Evolutionary conservation across 371 early-diverging fungal genomes (phyloP).

Genomic region (Cokeromyces recurvatus): DNA sequence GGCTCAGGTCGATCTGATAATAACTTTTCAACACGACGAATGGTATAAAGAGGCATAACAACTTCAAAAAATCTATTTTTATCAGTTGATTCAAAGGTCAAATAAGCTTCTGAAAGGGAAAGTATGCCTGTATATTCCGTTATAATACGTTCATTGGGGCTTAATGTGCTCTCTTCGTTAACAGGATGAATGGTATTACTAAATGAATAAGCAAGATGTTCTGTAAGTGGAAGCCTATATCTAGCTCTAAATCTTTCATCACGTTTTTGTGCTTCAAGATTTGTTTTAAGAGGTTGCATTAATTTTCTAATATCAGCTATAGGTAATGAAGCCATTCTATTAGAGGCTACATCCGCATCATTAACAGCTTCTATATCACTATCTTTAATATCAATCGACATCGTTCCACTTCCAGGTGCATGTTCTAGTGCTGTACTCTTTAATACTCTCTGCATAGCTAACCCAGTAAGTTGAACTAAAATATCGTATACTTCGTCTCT

Average conservation of each 20-base stretch:
- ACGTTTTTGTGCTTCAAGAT: slow-evolving; percentile 69
- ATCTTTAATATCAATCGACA: slow-evolving; percentile 38
- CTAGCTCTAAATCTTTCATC: slow-evolving; percentile 71
- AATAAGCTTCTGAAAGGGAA: slow-evolving; percentile 78
- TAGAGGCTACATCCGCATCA: slow-evolving; percentile 18
- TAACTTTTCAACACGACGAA: slow-evolving; percentile 85
- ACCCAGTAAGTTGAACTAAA: slow-evolving; percentile 82
- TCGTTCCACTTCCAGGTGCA: slow-evolving; percentile 50
- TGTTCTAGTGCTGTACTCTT: slow-evolving; percentile 74
- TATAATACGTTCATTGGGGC: background rate
- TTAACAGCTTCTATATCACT: slow-evolving; percentile 29
- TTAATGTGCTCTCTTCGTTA: background rate
- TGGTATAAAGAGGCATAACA: slow-evolving; percentile 82
- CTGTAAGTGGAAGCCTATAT: slow-evolving; percentile 68
- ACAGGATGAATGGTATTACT: slow-evolving; percentile 38
- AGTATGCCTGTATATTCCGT: slow-evolving; percentile 55
- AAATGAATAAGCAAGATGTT: slow-evolving; percentile 58
- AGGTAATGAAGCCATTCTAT: slow-evolving; percentile 17
- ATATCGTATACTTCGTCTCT: slow-evolving; percentile 91
- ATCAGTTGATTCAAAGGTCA: slow-evolving; percentile 74
- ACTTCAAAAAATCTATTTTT: slow-evolving; percentile 50
- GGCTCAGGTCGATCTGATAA: slow-evolving; percentile 26
- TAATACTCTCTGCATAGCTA: slow-evolving; percentile 86
- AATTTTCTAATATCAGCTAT: slow-evolving; percentile 30
- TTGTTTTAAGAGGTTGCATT: slow-evolving; percentile 51